A percentile compares a stretch with the other conserved stretches of the same genome.
Evolutionary conservation across 176 grass and related monocot species (phyloP).

Genomic region (Triticum turgidum): DNA sequence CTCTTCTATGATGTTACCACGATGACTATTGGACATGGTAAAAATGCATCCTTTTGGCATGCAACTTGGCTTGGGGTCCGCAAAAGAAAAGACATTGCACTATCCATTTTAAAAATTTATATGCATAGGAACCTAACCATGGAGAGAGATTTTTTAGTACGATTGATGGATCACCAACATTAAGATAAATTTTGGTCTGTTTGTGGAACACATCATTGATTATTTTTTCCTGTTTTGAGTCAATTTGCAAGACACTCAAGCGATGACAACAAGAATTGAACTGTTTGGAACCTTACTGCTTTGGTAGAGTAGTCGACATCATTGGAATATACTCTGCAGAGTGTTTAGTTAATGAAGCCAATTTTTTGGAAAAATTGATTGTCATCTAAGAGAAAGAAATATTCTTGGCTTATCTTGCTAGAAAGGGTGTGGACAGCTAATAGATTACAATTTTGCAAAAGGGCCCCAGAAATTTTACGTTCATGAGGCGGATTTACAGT

Average conservation of each 20-base stretch:
- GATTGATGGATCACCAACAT: too few relatives aligned
- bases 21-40: not conserved
- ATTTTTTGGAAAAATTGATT: not conserved
- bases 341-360: not conserved
- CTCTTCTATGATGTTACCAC: not conserved
- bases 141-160: too few relatives aligned
- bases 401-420: not conserved
- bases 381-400: not conserved
- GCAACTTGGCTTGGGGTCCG: not conserved
- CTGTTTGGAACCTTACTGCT: not conserved
- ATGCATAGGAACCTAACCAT: too few relatives aligned
- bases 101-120: too few relatives aligned
- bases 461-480: not conserved
- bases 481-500: not conserved
- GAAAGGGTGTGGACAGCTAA: not conserved
- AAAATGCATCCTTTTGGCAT: not conserved
- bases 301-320: not conserved
- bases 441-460: not conserved
- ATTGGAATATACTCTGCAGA: not conserved
- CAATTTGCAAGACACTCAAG: not conserved
- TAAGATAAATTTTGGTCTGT: not conserved
- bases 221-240: not conserved
- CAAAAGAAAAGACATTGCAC: not conserved
- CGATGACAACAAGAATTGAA: not conserved
- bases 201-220: not conserved